Evolutionary conservation across 805 yeast genomes (phyloP).

Genomic region (Ogataea pilisensis): DNA sequence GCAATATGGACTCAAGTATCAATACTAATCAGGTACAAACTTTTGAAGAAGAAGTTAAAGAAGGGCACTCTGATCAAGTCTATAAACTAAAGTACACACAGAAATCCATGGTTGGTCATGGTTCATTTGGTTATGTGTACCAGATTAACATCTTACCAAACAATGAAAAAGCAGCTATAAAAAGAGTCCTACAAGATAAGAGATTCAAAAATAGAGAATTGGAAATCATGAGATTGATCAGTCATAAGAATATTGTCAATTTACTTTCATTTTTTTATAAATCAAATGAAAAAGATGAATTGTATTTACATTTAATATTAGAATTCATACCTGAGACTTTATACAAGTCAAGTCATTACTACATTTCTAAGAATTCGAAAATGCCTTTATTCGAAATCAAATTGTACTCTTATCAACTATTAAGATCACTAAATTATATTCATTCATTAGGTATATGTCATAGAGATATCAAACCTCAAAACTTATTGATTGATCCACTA

Average conservation of each 20-base stretch:
- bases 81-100: conserved; percentile 70
- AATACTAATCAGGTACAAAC: conserved; percentile 16
- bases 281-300: conserved; percentile 58
- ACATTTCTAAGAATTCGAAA: conserved; percentile 61
- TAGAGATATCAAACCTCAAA: conserved; percentile 89
- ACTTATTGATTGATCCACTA: conserved; percentile 79
- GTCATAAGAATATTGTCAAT: conserved; percentile 84
- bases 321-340: conserved; percentile 96
- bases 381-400: conserved; percentile 92
- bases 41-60: conserved; percentile 63
- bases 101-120: conserved; percentile 93
- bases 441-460: conserved; percentile 80
- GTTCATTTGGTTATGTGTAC: conserved; percentile 98
- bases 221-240: conserved; percentile 88
- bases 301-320: conserved; percentile 82
- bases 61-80: conserved; percentile 64
- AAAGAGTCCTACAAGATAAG: conserved; percentile 93
- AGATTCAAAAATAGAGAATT: conserved; percentile 92
- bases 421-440: conserved; percentile 75
- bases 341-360: conserved; percentile 85
- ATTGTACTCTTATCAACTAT: conserved; percentile 72
- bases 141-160: conserved; percentile 75
- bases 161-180: conserved; percentile 83
- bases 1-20: neutral
- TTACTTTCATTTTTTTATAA: conserved; percentile 83